Conservation (phyloP, 2,329 filamentous ascomycete genomes). For the Aphanoascus verrucosus region DNA sequence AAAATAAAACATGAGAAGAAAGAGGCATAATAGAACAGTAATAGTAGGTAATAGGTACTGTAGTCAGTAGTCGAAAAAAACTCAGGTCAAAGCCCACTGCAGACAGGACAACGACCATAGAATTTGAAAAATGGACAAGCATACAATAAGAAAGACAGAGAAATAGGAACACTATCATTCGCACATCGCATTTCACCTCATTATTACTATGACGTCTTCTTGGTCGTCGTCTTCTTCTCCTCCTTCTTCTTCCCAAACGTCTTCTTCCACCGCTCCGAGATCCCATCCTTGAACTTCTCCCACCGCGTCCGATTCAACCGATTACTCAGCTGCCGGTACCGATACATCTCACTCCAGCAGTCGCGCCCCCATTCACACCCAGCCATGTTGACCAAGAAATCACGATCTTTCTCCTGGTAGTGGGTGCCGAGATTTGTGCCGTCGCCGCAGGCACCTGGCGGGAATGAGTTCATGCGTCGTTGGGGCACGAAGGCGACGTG, state of each 20-base stretch:
- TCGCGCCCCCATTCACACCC: constrained; percentile 94
- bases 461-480: constrained; percentile 89
- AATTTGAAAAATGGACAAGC: neutral
- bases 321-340: constrained; percentile 84
- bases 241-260: constrained; percentile 17
- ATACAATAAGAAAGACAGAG: neutral
- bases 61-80: too few relatives aligned
- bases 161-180: neutral
- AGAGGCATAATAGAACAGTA: too few relatives aligned
- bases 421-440: constrained; percentile 59
- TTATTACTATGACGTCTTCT: constrained; percentile 5
- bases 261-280: constrained; percentile 19
- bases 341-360: constrained; percentile 97
- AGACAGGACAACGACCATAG: too few relatives aligned
- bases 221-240: constrained; percentile 6
- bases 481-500: constrained; percentile 84
- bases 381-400: constrained; percentile 97
- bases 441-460: constrained; percentile 68
- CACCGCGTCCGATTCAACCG: constrained; percentile 73
- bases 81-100: too few relatives aligned
- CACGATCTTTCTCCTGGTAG: constrained; percentile 72
- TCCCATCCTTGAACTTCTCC: constrained; percentile 47
- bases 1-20: too few relatives aligned
- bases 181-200: neutral
- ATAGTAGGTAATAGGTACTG: too few relatives aligned